These are phyloP conservation scores for Phaeotremella fagi DNA, from an alignment of 768 basidiomycete genomes.

Conservation along the genomic window DNA sequence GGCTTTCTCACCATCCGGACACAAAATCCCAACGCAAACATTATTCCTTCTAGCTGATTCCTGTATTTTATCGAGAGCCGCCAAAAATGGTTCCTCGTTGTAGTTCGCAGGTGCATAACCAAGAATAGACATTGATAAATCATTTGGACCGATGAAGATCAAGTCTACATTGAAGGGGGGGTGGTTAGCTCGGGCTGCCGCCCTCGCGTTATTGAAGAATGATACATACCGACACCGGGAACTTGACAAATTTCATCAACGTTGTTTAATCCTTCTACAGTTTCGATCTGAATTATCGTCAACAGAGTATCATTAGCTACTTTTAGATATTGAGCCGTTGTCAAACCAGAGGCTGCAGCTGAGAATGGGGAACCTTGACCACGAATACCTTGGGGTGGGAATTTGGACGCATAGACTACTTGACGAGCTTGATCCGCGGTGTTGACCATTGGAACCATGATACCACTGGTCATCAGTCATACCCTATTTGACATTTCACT, in stretches of 20 bases:
- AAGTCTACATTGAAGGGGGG: neutral
- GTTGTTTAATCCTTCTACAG: slow-evolving; percentile 57
- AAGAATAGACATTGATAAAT: slow-evolving; percentile 14
- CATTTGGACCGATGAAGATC: slow-evolving; percentile 25
- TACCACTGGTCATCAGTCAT: slow-evolving; percentile 1
- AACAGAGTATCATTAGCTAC: slow-evolving; percentile 57
- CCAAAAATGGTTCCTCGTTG: slow-evolving; percentile 6
- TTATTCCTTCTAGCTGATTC: slow-evolving; percentile 1
- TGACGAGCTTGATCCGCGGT: slow-evolving; percentile 16
- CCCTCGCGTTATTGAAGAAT: no score
- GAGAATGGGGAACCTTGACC: slow-evolving; percentile 25
- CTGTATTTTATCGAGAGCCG: slow-evolving; percentile 9
- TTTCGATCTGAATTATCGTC: slow-evolving; percentile 66
- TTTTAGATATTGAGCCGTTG: slow-evolving; percentile 27
- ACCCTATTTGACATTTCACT: neutral
- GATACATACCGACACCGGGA: slow-evolving; percentile 49
- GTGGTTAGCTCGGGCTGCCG: no score
- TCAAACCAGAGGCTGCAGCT: slow-evolving; percentile 12
- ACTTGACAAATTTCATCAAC: slow-evolving; percentile 58
- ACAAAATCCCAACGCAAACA: slow-evolving; percentile 9
- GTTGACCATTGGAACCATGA: slow-evolving; percentile 52
- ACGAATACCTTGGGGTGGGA: slow-evolving; percentile 19
- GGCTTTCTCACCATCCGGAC: slow-evolving; percentile 10
- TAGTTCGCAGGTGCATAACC: slow-evolving; percentile 12
- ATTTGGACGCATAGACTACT: slow-evolving; percentile 22